A percentile compares a stretch with the other conserved stretches of the same genome.
phyloP scores from a whole-genome alignment of 2,329 filamentous ascomycete genomes.

The Penicillium sp. region DNA sequence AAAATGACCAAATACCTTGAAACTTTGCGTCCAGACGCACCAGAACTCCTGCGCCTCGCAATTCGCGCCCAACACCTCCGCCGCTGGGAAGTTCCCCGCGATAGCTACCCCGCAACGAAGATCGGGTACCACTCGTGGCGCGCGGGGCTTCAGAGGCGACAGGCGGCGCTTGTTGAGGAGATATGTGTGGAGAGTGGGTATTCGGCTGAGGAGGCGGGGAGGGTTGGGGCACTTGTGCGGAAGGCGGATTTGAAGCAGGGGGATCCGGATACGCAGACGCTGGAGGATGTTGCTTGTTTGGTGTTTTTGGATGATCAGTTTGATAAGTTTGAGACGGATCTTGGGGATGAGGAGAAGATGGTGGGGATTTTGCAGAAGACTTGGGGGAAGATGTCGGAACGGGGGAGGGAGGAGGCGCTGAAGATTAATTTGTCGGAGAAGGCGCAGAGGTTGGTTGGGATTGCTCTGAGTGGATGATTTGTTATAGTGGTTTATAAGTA shows the following conservation, averaged over 20 bases:
- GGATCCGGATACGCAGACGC: slow-evolving; percentile 60
- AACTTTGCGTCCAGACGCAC: slow-evolving; percentile 61
- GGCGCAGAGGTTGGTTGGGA: slow-evolving; percentile 62
- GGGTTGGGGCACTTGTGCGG: slow-evolving; percentile 71
- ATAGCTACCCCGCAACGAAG: slow-evolving; percentile 71
- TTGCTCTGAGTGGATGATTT: slow-evolving; percentile 55
- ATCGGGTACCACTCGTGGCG: slow-evolving; percentile 81
- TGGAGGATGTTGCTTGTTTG: slow-evolving; percentile 84
- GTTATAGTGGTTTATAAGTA: not conserved
- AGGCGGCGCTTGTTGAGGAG: slow-evolving; percentile 60
- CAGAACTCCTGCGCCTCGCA: slow-evolving; percentile 69
- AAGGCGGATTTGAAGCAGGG: slow-evolving; percentile 70
- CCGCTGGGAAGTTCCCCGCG: slow-evolving; percentile 79
- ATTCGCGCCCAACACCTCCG: slow-evolving; percentile 83
- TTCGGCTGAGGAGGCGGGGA: slow-evolving; percentile 55
- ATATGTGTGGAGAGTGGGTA: slow-evolving; percentile 58
- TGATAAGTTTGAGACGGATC: slow-evolving; percentile 72
- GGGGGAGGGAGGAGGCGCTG: slow-evolving; percentile 65
- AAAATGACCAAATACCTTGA: slow-evolving; percentile 76
- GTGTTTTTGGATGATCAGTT: slow-evolving; percentile 88
- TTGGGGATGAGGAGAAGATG: slow-evolving; percentile 74
- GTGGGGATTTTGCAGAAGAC: slow-evolving; percentile 70
- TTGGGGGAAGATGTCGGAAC: slow-evolving; percentile 72
- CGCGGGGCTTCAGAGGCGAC: slow-evolving; percentile 69
- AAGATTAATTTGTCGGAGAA: slow-evolving; percentile 65